Conservation (phyloP, 108 stramenopile species). For the Nitzschia inconspicua region DNA sequence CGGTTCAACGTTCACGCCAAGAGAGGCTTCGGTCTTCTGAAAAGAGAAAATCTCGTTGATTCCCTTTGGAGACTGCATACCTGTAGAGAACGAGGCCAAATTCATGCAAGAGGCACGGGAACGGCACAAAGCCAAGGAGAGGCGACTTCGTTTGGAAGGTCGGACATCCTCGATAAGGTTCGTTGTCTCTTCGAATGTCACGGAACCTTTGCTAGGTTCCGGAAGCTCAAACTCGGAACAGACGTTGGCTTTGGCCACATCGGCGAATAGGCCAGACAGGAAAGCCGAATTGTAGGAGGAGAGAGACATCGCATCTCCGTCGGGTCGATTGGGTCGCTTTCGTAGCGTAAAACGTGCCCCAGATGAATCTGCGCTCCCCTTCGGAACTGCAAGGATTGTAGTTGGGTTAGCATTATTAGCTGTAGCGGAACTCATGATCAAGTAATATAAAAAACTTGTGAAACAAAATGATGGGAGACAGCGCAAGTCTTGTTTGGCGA, state of each 20-base stretch:
- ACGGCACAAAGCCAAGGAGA: not conserved
- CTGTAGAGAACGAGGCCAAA: not conserved
- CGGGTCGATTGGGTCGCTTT: constrained; percentile 22
- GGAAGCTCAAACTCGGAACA: constrained; percentile 8
- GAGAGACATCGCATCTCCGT: constrained; percentile 15
- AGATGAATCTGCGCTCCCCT: not conserved
- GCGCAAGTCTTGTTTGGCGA: not conserved
- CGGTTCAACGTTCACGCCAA: too few species aligned
- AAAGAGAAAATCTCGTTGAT: constrained; percentile 13
- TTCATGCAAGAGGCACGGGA: constrained; percentile 13
- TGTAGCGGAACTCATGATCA: too few species aligned
- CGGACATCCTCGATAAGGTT: not conserved
- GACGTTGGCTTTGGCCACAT: constrained; percentile 40
- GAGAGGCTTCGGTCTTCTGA: too few species aligned
- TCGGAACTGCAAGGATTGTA: not conserved
- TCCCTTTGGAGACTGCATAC: constrained; percentile 12
- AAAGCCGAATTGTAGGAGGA: constrained; percentile 52
- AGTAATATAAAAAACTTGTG: not conserved
- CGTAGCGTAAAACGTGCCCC: constrained; percentile 29
- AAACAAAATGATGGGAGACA: not conserved
- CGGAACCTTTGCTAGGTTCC: not conserved
- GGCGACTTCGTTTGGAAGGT: constrained; percentile 25
- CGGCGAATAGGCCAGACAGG: constrained; percentile 51
- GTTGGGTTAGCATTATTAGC: too few species aligned
- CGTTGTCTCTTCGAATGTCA: not conserved